phyloP scores from a whole-genome alignment of 176 grass and related monocot genomes.

The Calamus simplicifolius region DNA sequence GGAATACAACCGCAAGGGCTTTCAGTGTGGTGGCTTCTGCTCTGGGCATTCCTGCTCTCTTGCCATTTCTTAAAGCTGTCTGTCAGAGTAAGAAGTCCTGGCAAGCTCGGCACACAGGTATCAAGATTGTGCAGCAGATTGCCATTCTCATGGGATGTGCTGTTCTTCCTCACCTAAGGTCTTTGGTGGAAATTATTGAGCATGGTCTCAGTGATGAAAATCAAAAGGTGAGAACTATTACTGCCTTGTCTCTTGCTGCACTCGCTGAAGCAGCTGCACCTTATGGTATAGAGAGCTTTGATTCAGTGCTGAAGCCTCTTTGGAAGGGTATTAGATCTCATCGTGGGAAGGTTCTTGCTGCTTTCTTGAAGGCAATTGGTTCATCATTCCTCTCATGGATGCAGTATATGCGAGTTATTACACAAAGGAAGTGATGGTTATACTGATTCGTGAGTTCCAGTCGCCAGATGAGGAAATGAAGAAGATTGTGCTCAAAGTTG shows the following conservation, averaged over 20 bases:
- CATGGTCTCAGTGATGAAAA: constrained; percentile 90
- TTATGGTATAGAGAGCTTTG: constrained; percentile 97
- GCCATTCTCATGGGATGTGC: constrained; percentile 98
- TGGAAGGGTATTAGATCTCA: constrained; percentile 96
- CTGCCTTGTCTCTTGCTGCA: constrained; percentile 87
- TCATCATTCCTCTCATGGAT: constrained; percentile 98
- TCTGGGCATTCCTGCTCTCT: constrained; percentile 78
- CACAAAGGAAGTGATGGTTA: constrained; percentile 89
- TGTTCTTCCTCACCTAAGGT: constrained; percentile 87
- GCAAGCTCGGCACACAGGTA: constrained; percentile 82
- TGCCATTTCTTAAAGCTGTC: constrained; percentile 77
- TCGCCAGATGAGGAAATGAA: constrained; percentile 99
- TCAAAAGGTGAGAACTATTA: constrained; percentile 94
- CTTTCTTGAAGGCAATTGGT: constrained; percentile 95
- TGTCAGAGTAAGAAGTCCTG: constrained; percentile 96
- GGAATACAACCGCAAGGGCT: constrained; percentile 92
- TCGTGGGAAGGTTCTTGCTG: constrained; percentile 87
- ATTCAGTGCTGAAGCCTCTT: constrained; percentile 87
- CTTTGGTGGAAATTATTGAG: constrained; percentile 92
- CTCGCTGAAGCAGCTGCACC: constrained; percentile 87
- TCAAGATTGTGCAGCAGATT: constrained; percentile 96
- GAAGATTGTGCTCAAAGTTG: constrained; percentile 96
- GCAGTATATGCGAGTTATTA: constrained; percentile 95
- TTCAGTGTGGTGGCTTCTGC: constrained; percentile 98
- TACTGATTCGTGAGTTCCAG: constrained; percentile 92